These are phyloP conservation scores for Rhododendron henanense DNA, from an alignment of 148 eudicot species.

Conservation along the genomic window DNA sequence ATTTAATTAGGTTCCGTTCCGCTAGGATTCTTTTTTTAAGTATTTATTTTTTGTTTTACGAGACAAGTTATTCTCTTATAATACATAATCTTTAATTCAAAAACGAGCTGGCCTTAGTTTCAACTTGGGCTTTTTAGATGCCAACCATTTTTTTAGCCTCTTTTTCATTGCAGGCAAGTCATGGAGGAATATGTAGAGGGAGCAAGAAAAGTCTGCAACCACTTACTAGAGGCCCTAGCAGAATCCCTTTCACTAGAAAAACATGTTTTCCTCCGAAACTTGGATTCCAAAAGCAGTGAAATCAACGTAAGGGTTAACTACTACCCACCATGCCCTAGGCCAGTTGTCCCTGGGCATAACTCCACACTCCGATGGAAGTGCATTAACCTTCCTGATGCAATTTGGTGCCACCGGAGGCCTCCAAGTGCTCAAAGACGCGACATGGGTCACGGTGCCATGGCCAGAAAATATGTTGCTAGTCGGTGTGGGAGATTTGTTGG, in stretches of 20 bases:
- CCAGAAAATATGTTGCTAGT: slow-evolving; percentile 14
- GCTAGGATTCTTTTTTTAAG: no score
- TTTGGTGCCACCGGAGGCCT: slow-evolving; percentile 17
- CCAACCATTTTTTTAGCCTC: no score
- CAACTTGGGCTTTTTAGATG: no score
- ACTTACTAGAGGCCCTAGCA: slow-evolving; percentile 21
- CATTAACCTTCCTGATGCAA: slow-evolving; percentile 17
- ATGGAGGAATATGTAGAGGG: slow-evolving; percentile 23
- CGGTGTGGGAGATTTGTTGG: slow-evolving; percentile 25
- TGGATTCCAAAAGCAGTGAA: slow-evolving; percentile 20
- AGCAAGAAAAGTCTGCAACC: slow-evolving; percentile 12
- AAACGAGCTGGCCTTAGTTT: no score
- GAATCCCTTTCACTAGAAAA: slow-evolving; percentile 13
- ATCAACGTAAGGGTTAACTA: slow-evolving; percentile 24
- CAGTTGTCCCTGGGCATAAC: slow-evolving; percentile 21
- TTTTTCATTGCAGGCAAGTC: slow-evolving; percentile 10
- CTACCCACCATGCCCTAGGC: slow-evolving; percentile 26
- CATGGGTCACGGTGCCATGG: slow-evolving; percentile 19
- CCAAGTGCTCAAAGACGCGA: slow-evolving; percentile 12
- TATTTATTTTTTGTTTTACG: no score
- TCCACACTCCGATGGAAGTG: slow-evolving; percentile 24
- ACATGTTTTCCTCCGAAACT: slow-evolving; percentile 11
- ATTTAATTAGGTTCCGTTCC: no score
- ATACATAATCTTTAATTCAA: no score
- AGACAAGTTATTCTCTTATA: no score